Base-by-base conservation (phyloP, 768 basidiomycete genomes). In the Lanmaoa rubissima region DNA sequence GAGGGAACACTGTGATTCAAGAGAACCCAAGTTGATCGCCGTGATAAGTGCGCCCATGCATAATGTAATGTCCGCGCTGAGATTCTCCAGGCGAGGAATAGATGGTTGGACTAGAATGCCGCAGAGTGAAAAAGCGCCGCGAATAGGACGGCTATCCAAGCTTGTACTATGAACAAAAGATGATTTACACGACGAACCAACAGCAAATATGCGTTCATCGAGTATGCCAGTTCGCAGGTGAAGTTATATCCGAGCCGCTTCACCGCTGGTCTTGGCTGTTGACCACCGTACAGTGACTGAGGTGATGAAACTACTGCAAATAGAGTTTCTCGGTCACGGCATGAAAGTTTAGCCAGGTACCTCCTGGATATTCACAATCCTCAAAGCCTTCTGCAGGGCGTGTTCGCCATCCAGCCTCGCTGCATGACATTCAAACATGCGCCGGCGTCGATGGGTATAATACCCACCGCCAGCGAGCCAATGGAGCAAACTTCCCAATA, bases 361-460 rank as follows among this genome's bases (percentile, higher is more conserved):
- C 13, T 19, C 32, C 11, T 24, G 21, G 9, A 31, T 26, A 21
- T 47, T 63, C 61, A 59, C 61, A 35, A 54, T 39, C 28, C 61
- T 45, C 24, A 21, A 62, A 43, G 48, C 11, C 36, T 46, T 58
- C 21, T 45, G 24, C 26, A 28, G 4, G 31, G 36, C 21, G 12
- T 21, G 12, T n/a, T 55, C 17, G 13, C 26, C 36, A 31, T 43
- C 9, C 36, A 35, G 11, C 44, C 7, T 31, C 17, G 26, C 19
- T n/a, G 36, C 21, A 21, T 48, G 35, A 17, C 14, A 28, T 17
- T 41, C 10, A 19, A 49, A 51, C 47, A 55, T 21, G 31, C 24
- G 32, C 36, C 48, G 1, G 31, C 24, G 32, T 40, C 48, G 1
- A 26, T 38, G 40, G 52, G 35, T 65, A 64, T 57, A 64, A 64